Base-by-base conservation (phyloP, 2,329 filamentous ascomycete species). In the Periconia sp. region DNA sequence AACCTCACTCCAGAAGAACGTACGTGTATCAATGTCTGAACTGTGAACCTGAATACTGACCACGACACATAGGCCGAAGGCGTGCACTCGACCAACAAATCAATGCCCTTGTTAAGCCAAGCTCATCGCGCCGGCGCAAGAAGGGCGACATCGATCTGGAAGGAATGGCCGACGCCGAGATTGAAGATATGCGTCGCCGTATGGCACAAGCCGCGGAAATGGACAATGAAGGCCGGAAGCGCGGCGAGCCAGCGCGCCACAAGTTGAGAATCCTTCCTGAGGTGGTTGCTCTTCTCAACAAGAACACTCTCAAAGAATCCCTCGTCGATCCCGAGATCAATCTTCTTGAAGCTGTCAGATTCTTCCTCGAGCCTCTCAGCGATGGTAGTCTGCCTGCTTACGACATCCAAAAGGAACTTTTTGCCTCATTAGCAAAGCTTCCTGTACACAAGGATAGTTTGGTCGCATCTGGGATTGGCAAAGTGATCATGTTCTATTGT, bases 401-500 rank as follows among this genome's bases (percentile, higher is more conserved):
- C 75, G 94, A 94, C 66, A 97, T 99, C 56, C 94, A 99, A 74
- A 89, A 92, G 49, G 92, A 97, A 67, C 83, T 99, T 30, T 94
- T 99, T 68, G 82, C 83, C 18, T 87, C 89, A 17, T 78, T 99
- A 25, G 82, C 81, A 13, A 86, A 84, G 60, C 80, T 97, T 4
- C 91, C 90, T 5, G 90, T 97, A 54, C 88, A 91, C 66, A 96
- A 96, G 66, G 94, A 97, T 59, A 82, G 87, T 2, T 80, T 99
- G 11, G 80, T 95, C 16, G 92, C 91, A 54, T 95, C 89, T 59
- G 92, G 92, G 15, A 94, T 99, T 53, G 94, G 94, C 65, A 96
- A 96, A 70, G 90, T 99, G 34, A 87, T 96, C 38, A 83, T 95
- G 50, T 99, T 96, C 75, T 99, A 99, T 74, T 96, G 92, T 36